Evolutionary conservation across 148 eudicot genomes (phyloP).

Genomic region (Polygonum aviculare): DNA sequence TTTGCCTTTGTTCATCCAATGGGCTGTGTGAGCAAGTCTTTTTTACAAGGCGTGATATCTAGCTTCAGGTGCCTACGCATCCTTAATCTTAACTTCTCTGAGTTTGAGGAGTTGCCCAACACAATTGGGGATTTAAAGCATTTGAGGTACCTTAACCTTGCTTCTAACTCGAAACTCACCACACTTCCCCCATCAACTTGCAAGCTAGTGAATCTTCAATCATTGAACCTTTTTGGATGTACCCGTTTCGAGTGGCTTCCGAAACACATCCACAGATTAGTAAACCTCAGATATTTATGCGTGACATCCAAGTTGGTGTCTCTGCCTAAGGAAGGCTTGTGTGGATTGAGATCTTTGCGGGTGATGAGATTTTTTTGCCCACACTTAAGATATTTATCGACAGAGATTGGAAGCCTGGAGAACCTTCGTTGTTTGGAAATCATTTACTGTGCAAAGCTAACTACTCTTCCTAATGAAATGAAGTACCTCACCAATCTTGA

Average conservation of each 20-base stretch:
- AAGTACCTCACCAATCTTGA: not conserved
- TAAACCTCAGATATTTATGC: slow-evolving; percentile 12
- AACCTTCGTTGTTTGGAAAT: not conserved
- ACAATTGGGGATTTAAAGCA: slow-evolving; percentile 18
- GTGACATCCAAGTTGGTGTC: not conserved
- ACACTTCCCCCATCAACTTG: slow-evolving; percentile 12
- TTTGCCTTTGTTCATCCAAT: not conserved
- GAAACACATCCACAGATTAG: slow-evolving; percentile 10
- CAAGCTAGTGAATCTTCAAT: slow-evolving; percentile 19
- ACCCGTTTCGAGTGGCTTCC: slow-evolving; percentile 11
- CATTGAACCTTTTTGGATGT: not conserved
- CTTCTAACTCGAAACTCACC: not conserved
- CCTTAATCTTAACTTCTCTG: slow-evolving; percentile 1
- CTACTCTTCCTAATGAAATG: not conserved
- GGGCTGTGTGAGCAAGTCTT: not conserved
- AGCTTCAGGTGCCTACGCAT: slow-evolving; percentile 13
- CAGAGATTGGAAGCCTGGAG: not conserved
- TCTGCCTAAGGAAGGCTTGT: not conserved
- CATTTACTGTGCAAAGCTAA: not conserved
- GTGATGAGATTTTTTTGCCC: not conserved
- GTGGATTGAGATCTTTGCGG: not conserved
- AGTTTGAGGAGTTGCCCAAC: slow-evolving; percentile 7
- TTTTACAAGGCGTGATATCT: not conserved
- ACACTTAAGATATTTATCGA: not conserved
- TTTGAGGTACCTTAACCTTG: slow-evolving; percentile 19